Evolutionary conservation across 2,329 filamentous ascomycete genomes (phyloP).

Genomic region (Pyrenophora seminiperda): DNA sequence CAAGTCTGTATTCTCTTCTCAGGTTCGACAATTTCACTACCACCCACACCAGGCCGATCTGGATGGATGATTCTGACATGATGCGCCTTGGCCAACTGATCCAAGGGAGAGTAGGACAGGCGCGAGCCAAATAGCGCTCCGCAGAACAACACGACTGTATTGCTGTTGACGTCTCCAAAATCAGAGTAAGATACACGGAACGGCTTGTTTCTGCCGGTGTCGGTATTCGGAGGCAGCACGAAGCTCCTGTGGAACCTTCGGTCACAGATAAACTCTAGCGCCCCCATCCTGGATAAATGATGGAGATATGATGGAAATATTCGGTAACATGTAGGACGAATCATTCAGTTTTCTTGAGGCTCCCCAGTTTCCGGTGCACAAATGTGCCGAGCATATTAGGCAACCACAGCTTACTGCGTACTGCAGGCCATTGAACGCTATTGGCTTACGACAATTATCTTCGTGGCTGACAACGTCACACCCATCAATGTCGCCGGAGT

Average conservation of each 20-base stretch:
- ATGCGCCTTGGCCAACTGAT: conserved; percentile 33
- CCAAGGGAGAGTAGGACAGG: conserved; percentile 32
- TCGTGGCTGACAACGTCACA: neutral
- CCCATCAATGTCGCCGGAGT: no score
- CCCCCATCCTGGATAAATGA: conserved; percentile 17
- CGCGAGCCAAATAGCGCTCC: conserved; percentile 36
- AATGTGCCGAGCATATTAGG: conserved; percentile 3
- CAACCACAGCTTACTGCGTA: neutral
- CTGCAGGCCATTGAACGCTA: neutral
- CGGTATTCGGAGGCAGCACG: conserved; percentile 29
- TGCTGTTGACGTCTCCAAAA: conserved; percentile 35
- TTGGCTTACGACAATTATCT: neutral
- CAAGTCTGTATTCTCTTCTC: conserved; percentile 32
- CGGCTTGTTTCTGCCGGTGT: conserved; percentile 20
- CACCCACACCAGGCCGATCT: conserved; percentile 39
- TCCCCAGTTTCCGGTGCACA: neutral
- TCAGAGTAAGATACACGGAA: conserved; percentile 39
- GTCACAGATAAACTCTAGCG: conserved; percentile 38
- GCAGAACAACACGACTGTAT: conserved; percentile 39
- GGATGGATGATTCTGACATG: conserved; percentile 39
- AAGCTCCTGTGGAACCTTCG: conserved; percentile 35
- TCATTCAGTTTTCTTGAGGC: neutral
- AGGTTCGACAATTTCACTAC: conserved; percentile 32
- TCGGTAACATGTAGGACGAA: neutral
- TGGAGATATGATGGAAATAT: neutral